Evolutionary conservation across 1,284 basidiomycete species (phyloP), one percentile per base, ranked within the genome.

Genomic region (Neolentinus lepideus): DNA sequence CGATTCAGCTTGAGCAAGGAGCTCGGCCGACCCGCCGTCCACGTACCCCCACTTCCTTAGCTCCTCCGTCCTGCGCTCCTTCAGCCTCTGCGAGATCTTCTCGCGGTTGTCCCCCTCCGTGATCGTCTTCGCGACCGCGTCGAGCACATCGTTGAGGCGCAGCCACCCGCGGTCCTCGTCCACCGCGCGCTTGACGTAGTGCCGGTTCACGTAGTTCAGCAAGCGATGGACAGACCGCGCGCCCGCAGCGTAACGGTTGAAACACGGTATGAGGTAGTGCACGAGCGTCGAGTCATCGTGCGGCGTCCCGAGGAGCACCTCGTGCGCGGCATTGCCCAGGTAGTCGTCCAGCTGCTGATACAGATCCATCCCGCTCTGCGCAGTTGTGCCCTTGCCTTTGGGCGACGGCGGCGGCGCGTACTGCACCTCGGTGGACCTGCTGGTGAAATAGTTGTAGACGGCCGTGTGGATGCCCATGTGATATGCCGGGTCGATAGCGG

Each of bases 141-240:
- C 79, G 56, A 88, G 68, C 6, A 86, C 77, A 64, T 89, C 85
- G 50, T 73, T 73, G 47, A 88, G 70, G 27, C 83, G 77, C 48
- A 90, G 73, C 87, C 87, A 90, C 33, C 88, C 86, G 59, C 75
- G 79, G 67, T 88, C 88, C 68, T 90, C 86, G 67, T 89, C 86
- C 8, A 85, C 74, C 47, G 84, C 83, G 24, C 85, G 82, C 66
- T 84, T 85, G 61, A 90, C 85, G 63, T 86, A 87, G 67, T 89
- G 86, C 22, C 87, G 79, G 67, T 90, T 89, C 54, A 90, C 78
- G 66, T 90, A 90, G 70, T 83, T 88, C 60, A 89, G 76, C 26
- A 90, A 78, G 60, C 88, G 80, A 66, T 83, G 78, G 58, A 84
- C 79, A 54, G 84, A 78, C 59, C 79, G 77, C 6, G 82, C 81